Evolutionary conservation across 2,329 filamentous ascomycete genomes (phyloP).

Genomic region (Cercospora janseana): DNA sequence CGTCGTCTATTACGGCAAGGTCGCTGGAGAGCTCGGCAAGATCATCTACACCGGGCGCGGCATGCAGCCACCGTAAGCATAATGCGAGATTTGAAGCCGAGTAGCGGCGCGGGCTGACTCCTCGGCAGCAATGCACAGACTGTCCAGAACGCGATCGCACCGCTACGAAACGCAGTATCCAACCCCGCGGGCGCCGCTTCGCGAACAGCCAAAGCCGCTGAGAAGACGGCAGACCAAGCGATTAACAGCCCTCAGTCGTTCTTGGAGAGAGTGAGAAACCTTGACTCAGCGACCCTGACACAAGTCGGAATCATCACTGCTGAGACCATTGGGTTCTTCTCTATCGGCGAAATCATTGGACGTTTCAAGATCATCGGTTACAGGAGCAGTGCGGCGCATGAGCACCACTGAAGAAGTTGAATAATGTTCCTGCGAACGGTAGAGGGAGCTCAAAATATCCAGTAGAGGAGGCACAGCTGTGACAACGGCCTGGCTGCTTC

Average conservation of each 20-base stretch:
- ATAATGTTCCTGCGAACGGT: slow-evolving; percentile 2
- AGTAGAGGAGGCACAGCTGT: slow-evolving; percentile 13
- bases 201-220: slow-evolving; percentile 43
- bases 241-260: slow-evolving; percentile 56
- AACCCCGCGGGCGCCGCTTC: slow-evolving; percentile 60
- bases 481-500: slow-evolving; percentile 11
- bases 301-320: slow-evolving; percentile 75
- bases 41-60: slow-evolving; percentile 83
- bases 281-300: slow-evolving; percentile 68
- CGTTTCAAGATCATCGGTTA: slow-evolving; percentile 95
- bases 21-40: slow-evolving; percentile 82
- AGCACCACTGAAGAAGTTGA: slow-evolving; percentile 20
- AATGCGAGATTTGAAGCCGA: slow-evolving; percentile 19
- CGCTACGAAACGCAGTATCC: slow-evolving; percentile 66
- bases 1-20: slow-evolving; percentile 87
- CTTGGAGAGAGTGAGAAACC: slow-evolving; percentile 62
- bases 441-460: slow-evolving; percentile 12
- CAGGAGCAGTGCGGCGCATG: slow-evolving; percentile 39
- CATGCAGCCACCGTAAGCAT: slow-evolving; percentile 89
- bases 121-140: slow-evolving; percentile 66
- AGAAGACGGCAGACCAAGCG: slow-evolving; percentile 48
- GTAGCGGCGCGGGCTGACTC: not conserved
- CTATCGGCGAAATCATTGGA: slow-evolving; percentile 93
- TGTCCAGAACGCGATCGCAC: slow-evolving; percentile 84
- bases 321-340: slow-evolving; percentile 95